Conservation (phyloP, 73 alveolate species). For the Breviolum minutum region DNA sequence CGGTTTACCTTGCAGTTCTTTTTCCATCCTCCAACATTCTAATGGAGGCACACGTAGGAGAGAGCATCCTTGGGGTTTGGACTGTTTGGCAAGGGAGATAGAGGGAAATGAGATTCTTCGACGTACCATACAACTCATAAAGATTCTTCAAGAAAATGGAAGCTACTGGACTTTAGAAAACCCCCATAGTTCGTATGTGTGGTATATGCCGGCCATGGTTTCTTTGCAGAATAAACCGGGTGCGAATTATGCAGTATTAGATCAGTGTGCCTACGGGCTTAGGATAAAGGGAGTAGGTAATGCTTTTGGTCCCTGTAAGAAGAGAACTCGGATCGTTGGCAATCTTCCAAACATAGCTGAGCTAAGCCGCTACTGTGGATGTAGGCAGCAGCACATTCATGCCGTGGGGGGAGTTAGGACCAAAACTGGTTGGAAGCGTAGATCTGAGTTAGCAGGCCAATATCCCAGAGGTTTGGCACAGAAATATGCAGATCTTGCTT, state of each 20-base stretch:
- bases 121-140: background rate
- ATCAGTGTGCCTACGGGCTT: conserved; percentile 16
- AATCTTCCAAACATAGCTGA: too few species aligned
- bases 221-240: fast-evolving
- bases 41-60: background rate
- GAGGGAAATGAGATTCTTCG: background rate
- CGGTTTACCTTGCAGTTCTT: background rate
- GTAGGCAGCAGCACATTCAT: too few species aligned
- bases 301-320: background rate
- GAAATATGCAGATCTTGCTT: too few species aligned
- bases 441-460: too few species aligned
- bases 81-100: background rate
- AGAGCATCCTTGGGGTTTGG: background rate
- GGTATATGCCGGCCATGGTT: background rate
- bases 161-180: conserved; percentile 9
- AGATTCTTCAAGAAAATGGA: background rate
- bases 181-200: background rate
- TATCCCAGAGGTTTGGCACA: too few species aligned
- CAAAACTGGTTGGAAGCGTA: too few species aligned
- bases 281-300: background rate
- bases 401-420: too few species aligned
- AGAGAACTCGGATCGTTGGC: too few species aligned
- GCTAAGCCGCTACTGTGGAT: too few species aligned
- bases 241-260: background rate
- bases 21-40: background rate